Evolutionary conservation across 805 yeast genomes (phyloP), one percentile per base, ranked within the genome.

Genomic region (Candida michaelii): DNA sequence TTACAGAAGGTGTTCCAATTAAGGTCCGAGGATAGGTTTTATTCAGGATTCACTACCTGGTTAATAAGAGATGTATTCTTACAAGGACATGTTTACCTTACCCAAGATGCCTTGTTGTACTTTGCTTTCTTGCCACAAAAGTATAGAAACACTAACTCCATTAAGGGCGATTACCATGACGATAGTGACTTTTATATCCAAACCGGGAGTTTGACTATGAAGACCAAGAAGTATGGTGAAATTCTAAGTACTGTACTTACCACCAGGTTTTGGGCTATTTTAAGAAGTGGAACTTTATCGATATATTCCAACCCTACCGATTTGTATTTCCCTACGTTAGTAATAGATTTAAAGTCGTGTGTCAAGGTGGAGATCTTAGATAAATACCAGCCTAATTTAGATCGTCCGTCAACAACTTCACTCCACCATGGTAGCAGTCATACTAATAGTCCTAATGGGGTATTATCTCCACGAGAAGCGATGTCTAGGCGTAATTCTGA

Each of bases 81-180:
- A 18, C 97, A 89, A 60, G 98, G 98, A 2, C 90, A 85, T 53
- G 60, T 89, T 13, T 85, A 85, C 52, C 60, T 91, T 18, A 89
- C 97, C 1, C 62, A 69, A 32, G 66, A 73, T 12, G 77, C 78
- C 47, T 57, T 90, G 5, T 63, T 88, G 33, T 91, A 87, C 56
- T 84, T 84, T 64, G 93, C 97, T 0, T 81, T 79, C 51, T 60
- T 91, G 8, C 96, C 97, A 0, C 45, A 34, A 41, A 47, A 27
- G 35, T 42, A 31, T 18, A 34, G 17, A 4, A 9, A 23, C 7
- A 18, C 5, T 10, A 11, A 13, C 13, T 11, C 40, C 25, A 35
- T 16, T 4, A 17, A 30, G 7, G 39, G 30, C 21, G 38, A 27
- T 4, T 46, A 40, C 6, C 46, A 49, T 17, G 66, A 58, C 37